Base-by-base conservation (phyloP, 2,329 filamentous ascomycete species). In the Aspergillus neoniger region DNA sequence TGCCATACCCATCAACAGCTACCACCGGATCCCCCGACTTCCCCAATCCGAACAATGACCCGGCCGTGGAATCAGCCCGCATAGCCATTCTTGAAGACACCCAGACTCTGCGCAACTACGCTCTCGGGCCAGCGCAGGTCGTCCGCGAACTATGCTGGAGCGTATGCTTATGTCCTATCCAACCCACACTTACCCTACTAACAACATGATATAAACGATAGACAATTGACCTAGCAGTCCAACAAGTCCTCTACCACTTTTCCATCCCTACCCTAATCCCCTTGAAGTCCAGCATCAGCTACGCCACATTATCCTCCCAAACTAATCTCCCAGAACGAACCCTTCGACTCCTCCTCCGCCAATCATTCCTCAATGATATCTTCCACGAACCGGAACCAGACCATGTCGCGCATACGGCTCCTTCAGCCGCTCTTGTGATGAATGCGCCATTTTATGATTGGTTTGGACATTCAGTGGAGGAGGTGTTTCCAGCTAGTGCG, bases 341-440 rank as follows among this genome's bases (percentile, higher is more conserved):
- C 14, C 36, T 55, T 5, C 43, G 43, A 14, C 36, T 55, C 7
- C 39, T 55, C 21, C 52, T 55, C 52, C 52, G 52, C n/a, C 52
- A 55, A 7, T 55, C 52, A 1, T 21, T 38, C 3, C 14, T 41
- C 4, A 43, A 25, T 0, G 52, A 23, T 2, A 25, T 55, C 15
- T 55, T 55, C 14, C 23, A 55, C 14, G 52, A 55, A 15, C 36
- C 38, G 1, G 17, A 25, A 9, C 15, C 43, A 3, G 36, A 55
- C 23, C 39, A 19, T n/a, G 36, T 55, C 12, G 52, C 52, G 2
- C 52, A 55, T 2, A 55, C 52, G 15, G 52, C 52, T 0, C 21
- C 52, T 4, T 55, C 52, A 6, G 32, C 32, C 1, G 21, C 43
- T 8, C 38, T 55, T 15, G 14, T 55, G 4, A n/a, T 14, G 4